Conservation (phyloP, 768 basidiomycete genomes). For the Podaxis rugospora region DNA sequence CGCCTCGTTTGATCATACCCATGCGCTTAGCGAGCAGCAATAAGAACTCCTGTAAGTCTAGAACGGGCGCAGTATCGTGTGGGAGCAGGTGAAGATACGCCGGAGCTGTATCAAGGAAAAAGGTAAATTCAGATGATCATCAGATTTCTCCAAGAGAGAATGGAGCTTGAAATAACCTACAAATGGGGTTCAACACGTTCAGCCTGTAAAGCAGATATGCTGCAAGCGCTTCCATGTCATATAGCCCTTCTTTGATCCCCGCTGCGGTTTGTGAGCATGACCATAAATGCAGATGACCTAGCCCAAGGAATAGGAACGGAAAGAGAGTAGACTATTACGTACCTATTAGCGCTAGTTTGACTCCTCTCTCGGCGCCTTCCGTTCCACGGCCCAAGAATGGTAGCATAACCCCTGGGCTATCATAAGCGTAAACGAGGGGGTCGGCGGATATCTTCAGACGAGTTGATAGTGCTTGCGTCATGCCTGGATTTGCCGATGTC, state of each 20-base stretch:
- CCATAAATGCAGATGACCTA: conserved; percentile 16
- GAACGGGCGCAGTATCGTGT: conserved; percentile 48
- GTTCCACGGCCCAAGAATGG: conserved; percentile 87
- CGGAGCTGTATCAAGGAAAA: conserved; percentile 43
- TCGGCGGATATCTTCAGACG: conserved; percentile 78
- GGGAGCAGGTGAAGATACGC: conserved; percentile 66
- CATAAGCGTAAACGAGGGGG: conserved; percentile 88
- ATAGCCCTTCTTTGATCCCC: conserved; percentile 91
- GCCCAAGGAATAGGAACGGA: conserved; percentile 15
- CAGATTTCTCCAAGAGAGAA: conserved; percentile 9
- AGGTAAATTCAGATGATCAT: conserved; percentile 8
- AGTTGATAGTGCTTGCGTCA: conserved; percentile 86
- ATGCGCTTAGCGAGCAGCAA: conserved; percentile 66
- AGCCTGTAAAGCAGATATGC: conserved; percentile 84
- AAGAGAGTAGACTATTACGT: conserved; percentile 31
- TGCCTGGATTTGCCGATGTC: conserved; percentile 85
- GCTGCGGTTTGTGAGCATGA: conserved; percentile 40
- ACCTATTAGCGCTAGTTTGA: conserved; percentile 94
- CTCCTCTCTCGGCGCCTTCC: conserved; percentile 83
- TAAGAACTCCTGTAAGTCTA: conserved; percentile 63
- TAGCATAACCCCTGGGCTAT: conserved; percentile 96
- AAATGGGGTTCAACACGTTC: conserved; percentile 68
- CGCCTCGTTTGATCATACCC: conserved; percentile 80
- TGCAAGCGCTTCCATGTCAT: conserved; percentile 80
- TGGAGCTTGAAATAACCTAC: conserved; percentile 39